Evolutionary conservation across 2,329 filamentous ascomycete species (phyloP), one percentile per base, ranked within the genome.

Genomic region (Fusarium buxicola): DNA sequence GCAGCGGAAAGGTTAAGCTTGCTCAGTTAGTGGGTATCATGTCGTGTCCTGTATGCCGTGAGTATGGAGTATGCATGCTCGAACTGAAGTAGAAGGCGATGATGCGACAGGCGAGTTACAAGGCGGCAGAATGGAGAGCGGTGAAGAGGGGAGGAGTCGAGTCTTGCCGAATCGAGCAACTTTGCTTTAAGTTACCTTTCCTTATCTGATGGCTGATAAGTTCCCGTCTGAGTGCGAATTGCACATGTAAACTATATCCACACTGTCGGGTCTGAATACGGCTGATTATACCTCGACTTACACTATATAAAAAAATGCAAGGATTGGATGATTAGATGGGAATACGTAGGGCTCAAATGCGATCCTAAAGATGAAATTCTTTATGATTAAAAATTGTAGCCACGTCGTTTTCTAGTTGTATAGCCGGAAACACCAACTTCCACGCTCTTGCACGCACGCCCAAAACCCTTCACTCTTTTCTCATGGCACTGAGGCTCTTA

Each of bases 121-220:
- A 21, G 18, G 12, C 48, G 68, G 67, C 67, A 69, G 65, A 67
- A 69, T 46, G n/a, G 40, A 59, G 56, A 60, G 68, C 67, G 67
- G 68, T 69, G 60, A 66, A 53, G 8, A 30, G 5, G 15, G 27
- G 15, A 18, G 13, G 16, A 16, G 36, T 18, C 4, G 15, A 24
- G 18, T 28, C 34, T 57, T 39, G 28, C 53, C 41, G 32, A 11
- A 49, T 64, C 27, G 24, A 46, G 55, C 12, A 56, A 52, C 41
- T n/a, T n/a, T n/a, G n/a, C n/a, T n/a, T n/a, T n/a, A n/a, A n/a
- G n/a, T n/a, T n/a, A n/a, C n/a, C n/a, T n/a, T 46, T 8, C 12
- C 21, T 51, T 61, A 60, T 55, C 41, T 35, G 31, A 43, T 15
- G 13, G 15, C 32, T 38, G 55, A 55, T 58, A 38, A 60, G 27